A percentile compares a stretch with the other conserved stretches of the same genome.
Evolutionary conservation across 2,329 filamentous ascomycete genomes (phyloP).

Genomic region (Tympanopsis confertula): DNA sequence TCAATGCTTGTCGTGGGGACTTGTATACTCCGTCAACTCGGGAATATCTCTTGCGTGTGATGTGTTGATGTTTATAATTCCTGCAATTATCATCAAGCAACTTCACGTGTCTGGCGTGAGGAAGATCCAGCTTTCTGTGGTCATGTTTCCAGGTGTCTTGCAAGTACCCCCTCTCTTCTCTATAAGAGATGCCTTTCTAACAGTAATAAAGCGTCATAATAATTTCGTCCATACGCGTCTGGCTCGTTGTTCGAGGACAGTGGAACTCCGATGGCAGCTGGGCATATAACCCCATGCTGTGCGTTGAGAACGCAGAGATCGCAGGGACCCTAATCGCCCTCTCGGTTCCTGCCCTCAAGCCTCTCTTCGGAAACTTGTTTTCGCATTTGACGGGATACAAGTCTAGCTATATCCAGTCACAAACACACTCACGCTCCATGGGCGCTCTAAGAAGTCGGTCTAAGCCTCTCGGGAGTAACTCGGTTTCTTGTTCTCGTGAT

Average conservation of each 20-base stretch:
- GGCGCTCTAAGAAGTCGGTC: not conserved
- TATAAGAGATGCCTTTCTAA: conserved; percentile 1
- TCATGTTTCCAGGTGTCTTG: conserved; percentile 35
- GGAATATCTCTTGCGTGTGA: conserved; percentile 35
- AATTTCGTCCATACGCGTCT: conserved; percentile 32
- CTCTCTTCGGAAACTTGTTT: conserved; percentile 24
- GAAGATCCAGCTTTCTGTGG: conserved; percentile 32
- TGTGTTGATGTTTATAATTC: conserved; percentile 35
- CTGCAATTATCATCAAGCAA: conserved; percentile 30
- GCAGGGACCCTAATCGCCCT: conserved; percentile 36
- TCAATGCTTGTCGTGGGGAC: conserved; percentile 33
- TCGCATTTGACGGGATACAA: not conserved
- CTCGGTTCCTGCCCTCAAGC: conserved; percentile 36
- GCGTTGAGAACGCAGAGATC: conserved; percentile 35
- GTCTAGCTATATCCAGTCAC: not conserved
- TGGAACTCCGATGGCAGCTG: conserved; percentile 34
- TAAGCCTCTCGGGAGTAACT: not conserved
- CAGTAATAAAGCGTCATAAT: conserved; percentile 26
- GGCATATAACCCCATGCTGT: conserved; percentile 36
- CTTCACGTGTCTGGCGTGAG: conserved; percentile 28
- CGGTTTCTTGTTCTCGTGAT: not conserved
- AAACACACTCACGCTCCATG: not conserved
- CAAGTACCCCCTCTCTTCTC: conserved; percentile 12
- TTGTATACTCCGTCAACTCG: conserved; percentile 38
- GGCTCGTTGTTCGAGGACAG: conserved; percentile 33